phyloP scores from a whole-genome alignment of 1,139 yeast genomes.

The Petasospora rhodanensis region DNA sequence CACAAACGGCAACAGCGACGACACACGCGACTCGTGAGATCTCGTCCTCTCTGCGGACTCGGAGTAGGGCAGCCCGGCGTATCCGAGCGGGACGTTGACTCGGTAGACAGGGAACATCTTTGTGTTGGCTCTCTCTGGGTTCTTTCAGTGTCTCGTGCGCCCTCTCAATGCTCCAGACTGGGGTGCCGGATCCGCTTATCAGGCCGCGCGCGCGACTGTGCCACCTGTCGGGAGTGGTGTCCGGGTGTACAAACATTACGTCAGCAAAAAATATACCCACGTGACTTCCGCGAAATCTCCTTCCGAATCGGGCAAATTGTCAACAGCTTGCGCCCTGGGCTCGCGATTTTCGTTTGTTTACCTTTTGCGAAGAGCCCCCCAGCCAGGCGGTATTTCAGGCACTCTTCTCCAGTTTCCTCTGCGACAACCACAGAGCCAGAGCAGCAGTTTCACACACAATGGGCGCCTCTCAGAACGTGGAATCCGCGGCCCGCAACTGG shows the following conservation, averaged over 20 bases:
- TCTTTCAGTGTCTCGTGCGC: too few relatives aligned
- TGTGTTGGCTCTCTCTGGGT: background rate
- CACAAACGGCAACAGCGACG: constrained; percentile 19
- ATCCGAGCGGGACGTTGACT: constrained; percentile 13
- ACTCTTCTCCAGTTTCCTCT: too few relatives aligned
- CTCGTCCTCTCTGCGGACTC: too few relatives aligned
- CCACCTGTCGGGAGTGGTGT: background rate
- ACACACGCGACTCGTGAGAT: too few relatives aligned
- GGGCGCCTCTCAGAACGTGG: constrained; percentile 6
- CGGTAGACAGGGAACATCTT: background rate
- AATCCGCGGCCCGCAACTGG: constrained; percentile 46
- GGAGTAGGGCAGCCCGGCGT: constrained; percentile 13
- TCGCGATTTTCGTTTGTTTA: constrained; percentile 3
- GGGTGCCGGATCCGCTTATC: too few relatives aligned
- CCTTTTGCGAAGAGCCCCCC: too few relatives aligned
- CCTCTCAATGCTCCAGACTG: too few relatives aligned
- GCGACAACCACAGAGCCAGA: too few relatives aligned
- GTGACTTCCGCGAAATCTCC: constrained; percentile 1
- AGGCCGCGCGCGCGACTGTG: background rate
- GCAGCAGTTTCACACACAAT: too few relatives aligned
- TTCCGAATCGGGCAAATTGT: constrained; percentile 5
- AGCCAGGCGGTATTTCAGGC: background rate
- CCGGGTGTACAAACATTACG: constrained; percentile 2
- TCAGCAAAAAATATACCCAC: too few relatives aligned
- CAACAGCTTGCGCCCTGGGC: too few relatives aligned